Evolutionary conservation across 495 filamentous ascomycete genomes (phyloP), one percentile per base, ranked within the genome.

Genomic region (Viridothelium virens): DNA sequence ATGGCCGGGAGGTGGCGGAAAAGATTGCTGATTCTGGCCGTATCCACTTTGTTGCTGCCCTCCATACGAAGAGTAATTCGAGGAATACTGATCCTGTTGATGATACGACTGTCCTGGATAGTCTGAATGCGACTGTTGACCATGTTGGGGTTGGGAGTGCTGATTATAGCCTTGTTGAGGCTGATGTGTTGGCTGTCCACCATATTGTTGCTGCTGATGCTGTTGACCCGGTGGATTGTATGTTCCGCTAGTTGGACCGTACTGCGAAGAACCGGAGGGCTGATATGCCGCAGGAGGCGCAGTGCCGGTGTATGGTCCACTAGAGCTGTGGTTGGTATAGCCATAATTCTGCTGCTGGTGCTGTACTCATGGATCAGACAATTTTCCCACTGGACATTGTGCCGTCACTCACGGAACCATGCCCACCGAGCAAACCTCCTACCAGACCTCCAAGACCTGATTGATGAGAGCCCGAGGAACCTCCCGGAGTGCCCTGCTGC

Each of bases 351-450:
- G 68, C 16, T 63, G 50, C 38, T 39, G 56, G 11, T 65, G 46
- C 64, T 69, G 31, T 0, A 75, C 9, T 33, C 36, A 48, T 31
- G 10, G n/a, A 44, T 44, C 34, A 44, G 64, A 16, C 39, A 16
- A 33, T 1, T 38, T 53, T 38, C 33, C 62, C 48, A 33, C 18
- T 38, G 7, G 25, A 34, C 38, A 46, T 46, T 9, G 11, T 38
- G 14, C 33, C 50, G 33, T 53, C 41, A 68, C 70, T 69, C 38
- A 72, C 71, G 25, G 71, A 67, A 39, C 77, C 77, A 67, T 74
- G 71, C 33, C 69, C 65, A 37, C 77, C 73, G 2, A 76, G 61
- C n/a, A 74, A 67, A 31, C 68, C 61, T 14, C 66, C 46, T 16
- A 70, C 65, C 31, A 68, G 34, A 39, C 70, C 70, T 3, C 63